Evolutionary conservation across 495 filamentous ascomycete genomes (phyloP).

Genomic region (Margaritispora aquatica): DNA sequence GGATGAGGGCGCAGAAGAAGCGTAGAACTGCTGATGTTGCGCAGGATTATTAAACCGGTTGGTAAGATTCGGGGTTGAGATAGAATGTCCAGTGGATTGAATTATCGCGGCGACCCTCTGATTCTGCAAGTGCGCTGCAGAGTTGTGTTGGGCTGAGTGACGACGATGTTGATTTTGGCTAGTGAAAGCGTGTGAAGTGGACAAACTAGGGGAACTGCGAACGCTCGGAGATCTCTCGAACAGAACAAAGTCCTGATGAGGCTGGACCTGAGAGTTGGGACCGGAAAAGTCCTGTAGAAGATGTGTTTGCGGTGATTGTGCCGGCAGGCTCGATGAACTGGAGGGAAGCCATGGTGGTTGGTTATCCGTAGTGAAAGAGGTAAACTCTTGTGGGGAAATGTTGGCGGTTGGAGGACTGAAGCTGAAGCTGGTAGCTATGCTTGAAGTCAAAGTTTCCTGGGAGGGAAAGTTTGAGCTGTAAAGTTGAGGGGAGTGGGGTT

Average conservation of each 20-base stretch:
- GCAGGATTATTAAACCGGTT: constrained; percentile 48
- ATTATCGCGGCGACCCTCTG: constrained; percentile 55
- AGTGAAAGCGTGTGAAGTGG: constrained; percentile 32
- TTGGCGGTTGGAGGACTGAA: constrained; percentile 39
- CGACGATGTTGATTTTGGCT: constrained; percentile 36
- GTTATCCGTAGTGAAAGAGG: constrained; percentile 56
- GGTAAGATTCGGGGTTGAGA: constrained; percentile 49
- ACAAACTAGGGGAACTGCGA: constrained; percentile 40
- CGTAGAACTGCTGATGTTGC: constrained; percentile 46
- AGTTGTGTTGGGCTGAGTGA: constrained; percentile 31
- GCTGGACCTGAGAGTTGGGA: constrained; percentile 23
- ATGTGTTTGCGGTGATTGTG: constrained; percentile 42
- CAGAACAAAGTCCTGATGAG: constrained; percentile 34
- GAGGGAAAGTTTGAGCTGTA: constrained; percentile 46
- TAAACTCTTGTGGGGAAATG: constrained; percentile 45
- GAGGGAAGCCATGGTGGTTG: constrained; percentile 55
- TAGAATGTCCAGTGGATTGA: constrained; percentile 50
- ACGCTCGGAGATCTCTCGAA: constrained; percentile 29
- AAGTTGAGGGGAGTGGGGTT: constrained; percentile 47
- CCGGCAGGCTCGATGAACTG: constrained; percentile 53
- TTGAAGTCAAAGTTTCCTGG: constrained; percentile 49
- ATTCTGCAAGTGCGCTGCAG: constrained; percentile 40
- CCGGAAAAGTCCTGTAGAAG: constrained; percentile 25
- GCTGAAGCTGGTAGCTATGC: constrained; percentile 42
- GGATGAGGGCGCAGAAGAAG: constrained; percentile 44